Base-by-base conservation (phyloP, 2,329 filamentous ascomycete species). In the Fusarium sp. region DNA sequence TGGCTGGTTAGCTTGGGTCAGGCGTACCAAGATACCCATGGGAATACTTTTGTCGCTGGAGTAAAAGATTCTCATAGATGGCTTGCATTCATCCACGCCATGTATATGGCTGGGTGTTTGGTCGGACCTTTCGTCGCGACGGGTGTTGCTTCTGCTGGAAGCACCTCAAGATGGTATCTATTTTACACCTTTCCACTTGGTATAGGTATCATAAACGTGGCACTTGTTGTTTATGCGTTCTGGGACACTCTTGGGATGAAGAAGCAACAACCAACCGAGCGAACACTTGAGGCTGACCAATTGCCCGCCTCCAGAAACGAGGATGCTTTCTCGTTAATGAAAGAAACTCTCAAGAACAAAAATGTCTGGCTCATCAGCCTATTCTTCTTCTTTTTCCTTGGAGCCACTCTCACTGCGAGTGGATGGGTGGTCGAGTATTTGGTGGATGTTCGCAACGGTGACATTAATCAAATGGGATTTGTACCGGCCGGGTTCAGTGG, bases 341-440 rank as follows among this genome's bases (percentile, higher is more conserved):
- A 80, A 33, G 75, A 77, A 9, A 80, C 84, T 0, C 62, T 88
- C 0, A 76, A 72, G 15, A 80, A 75, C 3, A 83, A 78, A 17
- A 80, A 80, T 5, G 77, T 90, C 5, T 90, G 87, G 85, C 73
- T 88, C 0, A 72, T 90, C 4, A 87, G 87, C 48, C 54, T 88
- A 3, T 90, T 88, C 74, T 90, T 87, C 77, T 90, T 90, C 77
- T 89, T 90, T 73, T 85, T 86, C 51, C 78, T 90, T 0, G 88
- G 88, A 0, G 83, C 82, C 0, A 74, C 72, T 2, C 82, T 88
- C 3, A 90, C 88, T 0, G 84, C 86, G 0, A 75, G 79, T 61
- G 87, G 88, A 2, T 91, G 88, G 88, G 84, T 90, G 0, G 88
- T 90, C 3, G 87, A 90, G 66, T 91, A 88, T 56, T 81, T 91